phyloP scores from a whole-genome alignment of 1,139 yeast species.

The Geotrichum aggregatum region DNA sequence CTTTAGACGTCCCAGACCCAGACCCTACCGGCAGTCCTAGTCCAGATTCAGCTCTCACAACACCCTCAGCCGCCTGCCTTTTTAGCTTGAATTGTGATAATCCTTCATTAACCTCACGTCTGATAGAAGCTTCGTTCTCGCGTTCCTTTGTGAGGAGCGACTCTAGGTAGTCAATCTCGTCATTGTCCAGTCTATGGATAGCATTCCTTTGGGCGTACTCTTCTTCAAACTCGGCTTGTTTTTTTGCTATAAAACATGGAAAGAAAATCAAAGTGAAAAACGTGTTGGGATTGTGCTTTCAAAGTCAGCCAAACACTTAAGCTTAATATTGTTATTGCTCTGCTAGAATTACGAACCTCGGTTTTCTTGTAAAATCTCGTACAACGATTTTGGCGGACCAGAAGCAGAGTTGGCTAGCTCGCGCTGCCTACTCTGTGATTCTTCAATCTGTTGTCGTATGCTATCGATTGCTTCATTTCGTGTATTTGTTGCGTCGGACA shows the following conservation, averaged over 20 bases:
- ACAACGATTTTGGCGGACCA: constrained; percentile 23
- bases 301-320: constrained; percentile 2
- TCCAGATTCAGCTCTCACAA: background rate
- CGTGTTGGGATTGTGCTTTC: too few species aligned
- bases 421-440: constrained; percentile 9
- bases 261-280: too few species aligned
- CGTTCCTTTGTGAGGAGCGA: constrained; percentile 24
- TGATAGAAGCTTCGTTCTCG: constrained; percentile 19
- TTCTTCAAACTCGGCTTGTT: constrained; percentile 28
- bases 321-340: background rate
- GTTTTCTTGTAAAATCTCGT: constrained; percentile 28
- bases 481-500: background rate
- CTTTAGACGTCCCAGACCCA: too few species aligned
- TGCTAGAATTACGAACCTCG: constrained; percentile 20
- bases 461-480: constrained; percentile 5
- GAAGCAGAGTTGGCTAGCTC: background rate
- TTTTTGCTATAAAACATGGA: constrained; percentile 19
- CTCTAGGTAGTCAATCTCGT: constrained; percentile 29
- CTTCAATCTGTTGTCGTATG: constrained; percentile 10
- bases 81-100: constrained; percentile 22
- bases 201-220: constrained; percentile 24
- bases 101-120: constrained; percentile 21
- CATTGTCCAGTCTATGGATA: constrained; percentile 29
- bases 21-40: constrained; percentile 1
- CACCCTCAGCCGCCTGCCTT: constrained; percentile 14